Evolutionary conservation across 2,329 filamentous ascomycete genomes (phyloP).

Genomic region (Cytospora piceae): DNA sequence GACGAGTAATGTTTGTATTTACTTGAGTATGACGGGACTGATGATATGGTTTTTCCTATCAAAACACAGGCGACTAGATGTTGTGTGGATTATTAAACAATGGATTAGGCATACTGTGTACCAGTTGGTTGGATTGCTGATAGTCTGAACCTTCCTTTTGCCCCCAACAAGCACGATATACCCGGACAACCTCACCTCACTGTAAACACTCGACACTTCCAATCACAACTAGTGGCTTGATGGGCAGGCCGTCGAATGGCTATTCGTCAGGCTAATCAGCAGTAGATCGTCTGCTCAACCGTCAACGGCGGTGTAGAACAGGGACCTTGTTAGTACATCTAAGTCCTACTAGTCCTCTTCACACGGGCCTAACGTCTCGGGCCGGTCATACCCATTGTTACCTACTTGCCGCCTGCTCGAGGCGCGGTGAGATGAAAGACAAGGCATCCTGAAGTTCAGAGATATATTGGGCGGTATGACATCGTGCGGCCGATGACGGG

Average conservation of each 20-base stretch:
- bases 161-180: slow-evolving; percentile 7
- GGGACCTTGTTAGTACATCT: background rate
- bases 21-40: background rate
- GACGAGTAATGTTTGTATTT: background rate
- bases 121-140: background rate
- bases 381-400: background rate
- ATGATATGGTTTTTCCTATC: background rate
- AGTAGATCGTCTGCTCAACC: slow-evolving; percentile 25
- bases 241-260: slow-evolving; percentile 3
- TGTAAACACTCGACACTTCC: background rate
- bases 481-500: background rate
- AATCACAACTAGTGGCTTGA: slow-evolving; percentile 13
- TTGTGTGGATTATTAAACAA: background rate
- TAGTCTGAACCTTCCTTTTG: background rate
- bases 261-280: slow-evolving; percentile 13
- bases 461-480: background rate
- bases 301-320: slow-evolving; percentile 29
- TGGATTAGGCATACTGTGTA: too few relatives aligned
- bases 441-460: background rate
- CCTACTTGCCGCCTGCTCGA: background rate
- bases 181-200: slow-evolving; percentile 3
- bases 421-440: slow-evolving; percentile 1
- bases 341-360: background rate
- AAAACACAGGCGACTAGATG: background rate
- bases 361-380: background rate